Percentiles rank a stretch among this genome's conserved stretches.
Conservation (phyloP, 352 stramenopile genomes). For the Phytophthora kernoviae region DNA sequence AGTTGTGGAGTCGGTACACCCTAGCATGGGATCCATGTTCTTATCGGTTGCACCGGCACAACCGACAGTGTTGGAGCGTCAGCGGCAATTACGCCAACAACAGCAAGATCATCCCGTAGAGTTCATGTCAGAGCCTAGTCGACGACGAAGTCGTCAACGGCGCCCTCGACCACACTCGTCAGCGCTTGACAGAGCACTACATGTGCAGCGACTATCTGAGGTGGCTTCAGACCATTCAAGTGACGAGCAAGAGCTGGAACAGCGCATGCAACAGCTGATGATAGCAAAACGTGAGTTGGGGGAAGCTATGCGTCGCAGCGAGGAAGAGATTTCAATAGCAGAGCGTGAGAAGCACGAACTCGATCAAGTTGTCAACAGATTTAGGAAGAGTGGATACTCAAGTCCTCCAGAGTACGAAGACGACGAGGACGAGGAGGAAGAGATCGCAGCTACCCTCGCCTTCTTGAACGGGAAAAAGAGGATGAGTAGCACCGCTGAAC, state of each 20-base stretch:
- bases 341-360: conserved; percentile 38
- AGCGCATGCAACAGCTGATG: conserved; percentile 45
- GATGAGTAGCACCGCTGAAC: conserved; percentile 23
- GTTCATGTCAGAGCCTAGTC: conserved; percentile 11
- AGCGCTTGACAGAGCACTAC: conserved; percentile 25
- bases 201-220: conserved; percentile 30
- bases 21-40: conserved; percentile 36
- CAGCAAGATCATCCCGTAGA: conserved; percentile 9
- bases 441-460: conserved; percentile 28
- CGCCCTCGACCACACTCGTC: conserved; percentile 27
- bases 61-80: conserved; percentile 31
- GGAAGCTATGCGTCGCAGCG: conserved; percentile 40
- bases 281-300: conserved; percentile 42
- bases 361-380: conserved; percentile 37
- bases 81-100: conserved; percentile 21
- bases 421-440: conserved; percentile 30
- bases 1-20: conserved; percentile 27
- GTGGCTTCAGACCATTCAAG: conserved; percentile 29
- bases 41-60: conserved; percentile 24
- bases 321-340: conserved; percentile 36
- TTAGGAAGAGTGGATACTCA: conserved; percentile 36
- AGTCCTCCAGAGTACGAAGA: conserved; percentile 26
- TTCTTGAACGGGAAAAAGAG: conserved; percentile 30
- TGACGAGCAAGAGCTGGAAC: conserved; percentile 49
- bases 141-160: conserved; percentile 14